Percentiles rank a stretch among this genome's conserved stretches.
Conservation (phyloP, 805 yeast species). For the Kodamaea kaohsiungensis region DNA sequence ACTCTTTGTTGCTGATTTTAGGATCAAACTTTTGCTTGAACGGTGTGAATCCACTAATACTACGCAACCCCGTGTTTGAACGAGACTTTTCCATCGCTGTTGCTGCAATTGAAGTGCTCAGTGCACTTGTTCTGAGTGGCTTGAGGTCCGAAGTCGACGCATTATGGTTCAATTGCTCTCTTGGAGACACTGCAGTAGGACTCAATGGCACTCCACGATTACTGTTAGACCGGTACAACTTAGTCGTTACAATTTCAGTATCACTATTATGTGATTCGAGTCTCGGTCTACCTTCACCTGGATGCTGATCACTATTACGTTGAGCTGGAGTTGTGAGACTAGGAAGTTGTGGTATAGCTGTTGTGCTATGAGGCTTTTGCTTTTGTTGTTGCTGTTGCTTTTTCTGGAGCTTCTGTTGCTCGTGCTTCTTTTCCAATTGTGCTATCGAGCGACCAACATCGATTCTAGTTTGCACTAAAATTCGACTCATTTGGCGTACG, state of each 20-base stretch:
- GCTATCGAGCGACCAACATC: slow-evolving; percentile 29
- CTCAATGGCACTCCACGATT: slow-evolving; percentile 1
- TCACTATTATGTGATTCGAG: background rate
- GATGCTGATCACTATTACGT: background rate
- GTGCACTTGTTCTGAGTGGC: slow-evolving; percentile 10
- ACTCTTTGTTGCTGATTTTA: slow-evolving; percentile 24
- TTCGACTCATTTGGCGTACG: slow-evolving; percentile 50
- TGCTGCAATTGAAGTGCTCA: slow-evolving; percentile 11
- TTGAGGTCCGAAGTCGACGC: slow-evolving; percentile 3
- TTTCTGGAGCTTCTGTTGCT: slow-evolving; percentile 13
- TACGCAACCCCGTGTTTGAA: slow-evolving; percentile 24
- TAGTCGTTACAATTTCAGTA: slow-evolving; percentile 1
- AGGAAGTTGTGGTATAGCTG: background rate
- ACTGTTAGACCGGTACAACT: background rate
- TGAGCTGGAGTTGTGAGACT: background rate
- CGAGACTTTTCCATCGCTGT: slow-evolving; percentile 13
- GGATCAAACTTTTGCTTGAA: slow-evolving; percentile 27
- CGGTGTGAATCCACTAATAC: slow-evolving; percentile 29
- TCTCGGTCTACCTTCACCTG: background rate
- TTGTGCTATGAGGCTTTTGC: background rate
- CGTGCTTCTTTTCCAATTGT: slow-evolving; percentile 18
- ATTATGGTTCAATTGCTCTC: background rate
- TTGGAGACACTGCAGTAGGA: slow-evolving; percentile 3
- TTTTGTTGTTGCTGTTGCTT: background rate
- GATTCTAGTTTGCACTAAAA: slow-evolving; percentile 31